These are phyloP conservation scores for Acrocalymma vagum DNA, from an alignment of 2,329 filamentous ascomycete genomes.

Conservation along the genomic window DNA sequence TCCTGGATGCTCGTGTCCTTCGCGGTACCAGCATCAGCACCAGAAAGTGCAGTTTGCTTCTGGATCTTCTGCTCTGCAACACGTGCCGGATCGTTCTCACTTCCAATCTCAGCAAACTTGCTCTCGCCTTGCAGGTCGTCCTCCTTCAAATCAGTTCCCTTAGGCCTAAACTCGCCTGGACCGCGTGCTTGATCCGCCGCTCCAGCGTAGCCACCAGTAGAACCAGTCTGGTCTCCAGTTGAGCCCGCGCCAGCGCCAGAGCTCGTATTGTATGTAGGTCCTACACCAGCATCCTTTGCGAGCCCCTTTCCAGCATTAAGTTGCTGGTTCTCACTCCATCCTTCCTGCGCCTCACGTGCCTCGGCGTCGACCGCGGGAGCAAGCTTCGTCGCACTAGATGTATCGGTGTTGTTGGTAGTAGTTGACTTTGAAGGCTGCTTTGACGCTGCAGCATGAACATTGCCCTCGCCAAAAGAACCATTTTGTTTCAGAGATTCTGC, in stretches of 20 bases:
- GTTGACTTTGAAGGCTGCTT: conserved; percentile 61
- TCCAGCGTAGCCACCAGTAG: conserved; percentile 49
- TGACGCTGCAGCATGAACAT: conserved; percentile 62
- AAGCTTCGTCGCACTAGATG: conserved; percentile 60
- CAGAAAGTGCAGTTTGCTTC: conserved; percentile 40
- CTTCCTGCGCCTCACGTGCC: conserved; percentile 53
- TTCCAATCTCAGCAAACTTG: conserved; percentile 57
- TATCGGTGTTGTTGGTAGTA: conserved; percentile 66
- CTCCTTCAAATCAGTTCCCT: conserved; percentile 62
- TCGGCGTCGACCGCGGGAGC: conserved; percentile 57
- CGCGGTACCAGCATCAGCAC: conserved; percentile 28
- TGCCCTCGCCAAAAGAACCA: conserved; percentile 68
- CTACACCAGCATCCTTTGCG: conserved; percentile 45
- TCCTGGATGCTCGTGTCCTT: conserved; percentile 22
- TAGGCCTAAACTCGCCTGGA: conserved; percentile 52
- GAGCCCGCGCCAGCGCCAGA: conserved; percentile 30
- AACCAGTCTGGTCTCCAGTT: conserved; percentile 38
- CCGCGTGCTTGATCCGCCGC: conserved; percentile 34
- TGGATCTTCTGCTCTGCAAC: conserved; percentile 52
- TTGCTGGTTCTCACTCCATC: conserved; percentile 49
- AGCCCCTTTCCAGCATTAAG: conserved; percentile 50
- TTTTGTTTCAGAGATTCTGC: conserved; percentile 71
- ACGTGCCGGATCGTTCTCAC: conserved; percentile 63
- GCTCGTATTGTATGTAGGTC: conserved; percentile 42
- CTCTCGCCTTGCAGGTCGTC: conserved; percentile 40